Conservation (phyloP, 2,329 filamentous ascomycete species). For the Trichoderma sp. region DNA sequence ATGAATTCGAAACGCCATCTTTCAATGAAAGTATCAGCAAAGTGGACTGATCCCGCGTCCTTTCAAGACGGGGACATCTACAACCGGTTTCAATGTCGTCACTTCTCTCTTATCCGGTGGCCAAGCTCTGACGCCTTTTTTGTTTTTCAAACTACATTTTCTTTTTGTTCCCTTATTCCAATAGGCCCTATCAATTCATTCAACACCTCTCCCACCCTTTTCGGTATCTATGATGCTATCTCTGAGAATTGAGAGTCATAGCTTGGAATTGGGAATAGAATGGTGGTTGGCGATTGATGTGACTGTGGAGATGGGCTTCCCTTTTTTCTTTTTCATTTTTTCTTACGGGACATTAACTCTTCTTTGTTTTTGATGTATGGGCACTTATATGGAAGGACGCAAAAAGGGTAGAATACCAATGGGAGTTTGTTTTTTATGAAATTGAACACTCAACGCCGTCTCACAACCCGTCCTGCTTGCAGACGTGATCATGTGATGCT, state of each 20-base stretch:
- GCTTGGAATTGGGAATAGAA: background rate
- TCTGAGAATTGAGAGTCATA: background rate
- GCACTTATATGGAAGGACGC: slow-evolving; percentile 24
- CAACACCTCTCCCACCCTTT: background rate
- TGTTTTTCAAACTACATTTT: background rate
- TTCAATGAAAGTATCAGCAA: background rate
- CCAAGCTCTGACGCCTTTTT: slow-evolving; percentile 2
- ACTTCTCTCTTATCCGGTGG: background rate
- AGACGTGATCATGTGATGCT: slow-evolving; percentile 11
- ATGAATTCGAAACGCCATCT: background rate
- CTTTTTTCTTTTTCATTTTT: background rate
- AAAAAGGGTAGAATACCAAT: slow-evolving; percentile 26
- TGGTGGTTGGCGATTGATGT: background rate
- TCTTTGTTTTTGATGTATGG: slow-evolving; percentile 22
- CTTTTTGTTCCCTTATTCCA: background rate
- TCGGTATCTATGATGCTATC: background rate
- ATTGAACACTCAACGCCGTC: background rate
- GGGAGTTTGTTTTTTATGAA: slow-evolving; percentile 18
- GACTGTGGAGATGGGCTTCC: background rate
- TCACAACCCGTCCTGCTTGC: background rate
- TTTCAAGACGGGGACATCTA: background rate
- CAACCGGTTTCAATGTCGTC: background rate
- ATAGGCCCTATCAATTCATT: background rate
- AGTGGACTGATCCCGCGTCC: background rate
- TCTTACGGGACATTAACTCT: slow-evolving; percentile 9